phyloP scores from a whole-genome alignment of 495 filamentous ascomycete genomes.

The Penicillium paradoxum region DNA sequence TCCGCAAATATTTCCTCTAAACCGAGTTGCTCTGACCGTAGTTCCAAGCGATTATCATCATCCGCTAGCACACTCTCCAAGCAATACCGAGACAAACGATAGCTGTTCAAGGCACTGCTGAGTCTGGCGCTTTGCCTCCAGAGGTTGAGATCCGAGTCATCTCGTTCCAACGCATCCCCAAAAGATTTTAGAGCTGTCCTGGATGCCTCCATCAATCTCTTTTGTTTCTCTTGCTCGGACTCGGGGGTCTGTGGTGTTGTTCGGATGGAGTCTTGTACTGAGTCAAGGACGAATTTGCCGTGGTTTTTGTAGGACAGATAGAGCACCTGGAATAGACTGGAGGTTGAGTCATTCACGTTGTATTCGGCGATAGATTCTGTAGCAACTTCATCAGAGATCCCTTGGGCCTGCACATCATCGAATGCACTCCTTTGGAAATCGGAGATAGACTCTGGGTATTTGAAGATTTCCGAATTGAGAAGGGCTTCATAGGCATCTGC shows the following conservation, averaged over 20 bases:
- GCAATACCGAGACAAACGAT: conserved; percentile 76
- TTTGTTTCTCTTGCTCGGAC: conserved; percentile 33
- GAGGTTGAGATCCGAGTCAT: conserved; percentile 89
- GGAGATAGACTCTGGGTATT: conserved; percentile 75
- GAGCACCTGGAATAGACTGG: conserved; percentile 79
- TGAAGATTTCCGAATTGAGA: conserved; percentile 90
- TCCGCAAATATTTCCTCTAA: conserved; percentile 81
- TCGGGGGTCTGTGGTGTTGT: conserved; percentile 27
- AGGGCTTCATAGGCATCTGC: conserved; percentile 77
- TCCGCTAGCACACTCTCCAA: conserved; percentile 86
- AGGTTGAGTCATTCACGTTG: conserved; percentile 57
- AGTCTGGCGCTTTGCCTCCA: conserved; percentile 84
- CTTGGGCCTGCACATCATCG: conserved; percentile 52
- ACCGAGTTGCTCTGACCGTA: conserved; percentile 68
- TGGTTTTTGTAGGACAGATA: conserved; percentile 94
- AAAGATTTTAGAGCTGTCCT: conserved; percentile 55
- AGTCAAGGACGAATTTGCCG: conserved; percentile 81
- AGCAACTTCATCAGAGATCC: conserved; percentile 37
- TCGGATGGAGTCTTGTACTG: conserved; percentile 46
- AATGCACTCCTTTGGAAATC: conserved; percentile 65
- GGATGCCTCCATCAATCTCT: conserved; percentile 21
- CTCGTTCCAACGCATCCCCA: conserved; percentile 73
- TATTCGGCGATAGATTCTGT: conserved; percentile 39
- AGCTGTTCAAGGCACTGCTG: conserved; percentile 67
- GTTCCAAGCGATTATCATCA: conserved; percentile 66